Percentiles rank a stretch among this genome's conserved stretches.
These are phyloP conservation scores for Azolla pinnata DNA, from an alignment of 75 land plant species.

Conservation along the genomic window DNA sequence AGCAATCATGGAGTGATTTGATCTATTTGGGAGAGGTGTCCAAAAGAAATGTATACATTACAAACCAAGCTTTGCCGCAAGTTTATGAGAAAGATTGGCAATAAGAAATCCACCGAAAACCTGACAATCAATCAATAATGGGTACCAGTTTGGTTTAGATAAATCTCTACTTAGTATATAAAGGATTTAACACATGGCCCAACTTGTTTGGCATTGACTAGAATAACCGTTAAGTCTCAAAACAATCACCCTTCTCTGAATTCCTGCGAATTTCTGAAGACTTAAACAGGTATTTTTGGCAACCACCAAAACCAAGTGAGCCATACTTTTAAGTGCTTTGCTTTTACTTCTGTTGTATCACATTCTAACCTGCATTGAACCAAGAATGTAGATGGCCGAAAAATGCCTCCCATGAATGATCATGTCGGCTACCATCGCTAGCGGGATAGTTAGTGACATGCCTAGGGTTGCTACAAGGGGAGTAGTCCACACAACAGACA, in stretches of 20 bases:
- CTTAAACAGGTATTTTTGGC: no score
- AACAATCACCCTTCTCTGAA: not conserved
- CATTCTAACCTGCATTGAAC: conserved; percentile 30
- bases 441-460: conserved; percentile 40
- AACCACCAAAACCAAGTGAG: no score
- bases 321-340: no score
- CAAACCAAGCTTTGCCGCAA: conserved; percentile 20
- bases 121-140: conserved; percentile 9
- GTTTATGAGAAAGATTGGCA: conserved; percentile 23
- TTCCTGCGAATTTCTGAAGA: no score
- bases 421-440: conserved; percentile 45
- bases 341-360: no score
- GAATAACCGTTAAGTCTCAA: not conserved
- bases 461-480: conserved; percentile 43
- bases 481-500: conserved; percentile 45
- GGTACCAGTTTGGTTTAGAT: no score
- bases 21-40: no score
- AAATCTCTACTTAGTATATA: no score
- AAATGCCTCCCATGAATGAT: conserved; percentile 40
- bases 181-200: no score
- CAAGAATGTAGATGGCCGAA: conserved; percentile 37
- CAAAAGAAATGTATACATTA: no score
- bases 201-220: not conserved
- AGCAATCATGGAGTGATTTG: no score
- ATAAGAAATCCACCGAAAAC: conserved; percentile 30